Percentiles rank a stretch among this genome's conserved stretches.
Evolutionary conservation across 2,329 filamentous ascomycete genomes (phyloP).

Genomic region (Ascomycota sp.): DNA sequence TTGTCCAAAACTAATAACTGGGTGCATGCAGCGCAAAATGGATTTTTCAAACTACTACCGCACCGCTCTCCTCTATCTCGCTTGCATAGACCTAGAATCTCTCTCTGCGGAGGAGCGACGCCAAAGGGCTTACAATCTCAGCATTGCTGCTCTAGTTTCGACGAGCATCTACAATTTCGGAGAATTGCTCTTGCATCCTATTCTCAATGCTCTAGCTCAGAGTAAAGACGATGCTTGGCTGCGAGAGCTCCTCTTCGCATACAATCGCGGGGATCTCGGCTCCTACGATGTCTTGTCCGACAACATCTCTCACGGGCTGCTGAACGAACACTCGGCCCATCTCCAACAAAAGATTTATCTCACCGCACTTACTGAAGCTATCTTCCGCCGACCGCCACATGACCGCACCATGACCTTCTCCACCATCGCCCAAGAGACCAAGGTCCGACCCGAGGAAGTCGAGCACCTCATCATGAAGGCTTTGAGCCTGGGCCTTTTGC

Average conservation of each 20-base stretch:
- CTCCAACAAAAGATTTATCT: slow-evolving; percentile 96
- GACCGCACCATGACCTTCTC: slow-evolving; percentile 85
- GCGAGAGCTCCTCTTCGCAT: slow-evolving; percentile 86
- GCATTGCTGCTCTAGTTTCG: slow-evolving; percentile 78
- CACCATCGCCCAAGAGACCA: slow-evolving; percentile 79
- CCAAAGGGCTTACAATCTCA: slow-evolving; percentile 75
- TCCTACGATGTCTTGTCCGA: slow-evolving; percentile 69
- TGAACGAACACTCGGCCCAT: slow-evolving; percentile 62
- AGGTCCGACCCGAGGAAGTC: slow-evolving; percentile 77
- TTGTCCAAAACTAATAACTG: not conserved
- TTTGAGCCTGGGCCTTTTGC: slow-evolving; percentile 74
- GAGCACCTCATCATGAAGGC: slow-evolving; percentile 99
- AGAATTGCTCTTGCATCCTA: slow-evolving; percentile 92
- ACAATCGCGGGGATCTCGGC: slow-evolving; percentile 82
- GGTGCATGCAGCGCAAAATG: slow-evolving; percentile 35
- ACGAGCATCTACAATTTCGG: slow-evolving; percentile 98
- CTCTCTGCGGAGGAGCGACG: slow-evolving; percentile 57
- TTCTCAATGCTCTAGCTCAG: slow-evolving; percentile 59
- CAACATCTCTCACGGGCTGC: slow-evolving; percentile 65
- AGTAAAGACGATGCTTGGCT: slow-evolving; percentile 69
- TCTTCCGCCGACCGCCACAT: slow-evolving; percentile 89
- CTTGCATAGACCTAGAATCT: slow-evolving; percentile 70
- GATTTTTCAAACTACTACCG: slow-evolving; percentile 96
- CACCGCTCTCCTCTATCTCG: slow-evolving; percentile 91
- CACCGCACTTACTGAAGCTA: slow-evolving; percentile 83